Percentiles rank a stretch among this genome's conserved stretches.
These are phyloP conservation scores for Acacia melanoxylon DNA, from an alignment of 306 rosid genomes.

Conservation along the genomic window DNA sequence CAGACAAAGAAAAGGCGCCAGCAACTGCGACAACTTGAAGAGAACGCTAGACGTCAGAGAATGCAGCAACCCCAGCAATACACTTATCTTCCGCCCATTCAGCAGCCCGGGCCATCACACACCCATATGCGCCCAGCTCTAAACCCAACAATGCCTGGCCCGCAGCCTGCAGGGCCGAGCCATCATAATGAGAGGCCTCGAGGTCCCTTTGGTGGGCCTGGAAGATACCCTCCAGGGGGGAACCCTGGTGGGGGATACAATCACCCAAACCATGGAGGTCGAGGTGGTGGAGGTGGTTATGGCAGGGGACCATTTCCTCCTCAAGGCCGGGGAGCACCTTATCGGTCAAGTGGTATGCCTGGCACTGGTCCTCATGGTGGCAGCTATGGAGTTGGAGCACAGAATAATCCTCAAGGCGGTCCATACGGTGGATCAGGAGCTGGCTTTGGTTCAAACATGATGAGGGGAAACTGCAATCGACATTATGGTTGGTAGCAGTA, in stretches of 20 bases:
- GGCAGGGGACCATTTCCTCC: constrained; percentile 61
- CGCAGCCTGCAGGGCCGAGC: constrained; percentile 49
- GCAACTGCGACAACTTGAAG: constrained; percentile 68
- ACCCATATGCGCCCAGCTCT: constrained; percentile 41
- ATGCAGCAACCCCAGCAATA: constrained; percentile 48
- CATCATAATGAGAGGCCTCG: constrained; percentile 48
- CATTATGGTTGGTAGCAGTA: constrained; percentile 29
- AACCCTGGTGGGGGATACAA: constrained; percentile 44
- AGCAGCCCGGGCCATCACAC: constrained; percentile 37
- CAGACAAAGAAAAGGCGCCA: constrained; percentile 69
- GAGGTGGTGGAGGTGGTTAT: constrained; percentile 47
- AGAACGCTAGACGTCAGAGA: constrained; percentile 55
- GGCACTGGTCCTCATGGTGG: constrained; percentile 62
- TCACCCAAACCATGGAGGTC: constrained; percentile 39
- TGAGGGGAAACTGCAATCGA: constrained; percentile 57
- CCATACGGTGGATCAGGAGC: constrained; percentile 56
- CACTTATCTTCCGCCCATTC: constrained; percentile 41
- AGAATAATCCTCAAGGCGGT: constrained; percentile 48
- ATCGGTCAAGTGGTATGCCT: constrained; percentile 54
- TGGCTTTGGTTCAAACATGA: constrained; percentile 48
- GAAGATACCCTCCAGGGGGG: constrained; percentile 45
- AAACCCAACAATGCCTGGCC: constrained; percentile 38
- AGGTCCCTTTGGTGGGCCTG: constrained; percentile 44
- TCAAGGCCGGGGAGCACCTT: constrained; percentile 68
- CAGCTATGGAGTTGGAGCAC: constrained; percentile 58